A percentile compares a stretch with the other conserved stretches of the same genome.
Evolutionary conservation across 1,139 yeast species (phyloP).

Genomic region (Blastobotrys petasosporus): DNA sequence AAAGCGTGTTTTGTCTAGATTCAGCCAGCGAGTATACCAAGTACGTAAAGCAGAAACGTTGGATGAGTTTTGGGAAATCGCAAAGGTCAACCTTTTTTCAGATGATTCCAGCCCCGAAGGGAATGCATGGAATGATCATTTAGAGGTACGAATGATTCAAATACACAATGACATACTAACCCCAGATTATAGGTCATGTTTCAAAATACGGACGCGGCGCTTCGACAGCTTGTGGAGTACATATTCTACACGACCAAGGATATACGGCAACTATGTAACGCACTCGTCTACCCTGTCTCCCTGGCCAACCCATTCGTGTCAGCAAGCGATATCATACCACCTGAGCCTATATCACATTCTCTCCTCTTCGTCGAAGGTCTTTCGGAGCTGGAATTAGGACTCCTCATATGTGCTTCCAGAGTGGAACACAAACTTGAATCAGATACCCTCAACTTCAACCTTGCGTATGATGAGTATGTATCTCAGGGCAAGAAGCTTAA

Average conservation of each 20-base stretch:
- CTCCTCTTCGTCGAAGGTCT: slow-evolving; percentile 38
- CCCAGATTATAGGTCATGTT: slow-evolving; percentile 2
- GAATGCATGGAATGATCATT: slow-evolving; percentile 45
- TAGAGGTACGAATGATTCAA: slow-evolving; percentile 31
- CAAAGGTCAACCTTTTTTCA: slow-evolving; percentile 29
- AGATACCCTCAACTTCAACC: slow-evolving; percentile 55
- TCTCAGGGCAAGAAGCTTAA: slow-evolving; percentile 47
- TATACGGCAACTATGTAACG: slow-evolving; percentile 48
- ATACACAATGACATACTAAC: neutral
- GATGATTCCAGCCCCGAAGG: slow-evolving; percentile 7
- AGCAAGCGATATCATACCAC: neutral
- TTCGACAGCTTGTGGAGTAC: slow-evolving; percentile 38
- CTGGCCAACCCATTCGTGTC: slow-evolving; percentile 20
- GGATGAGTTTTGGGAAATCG: slow-evolving; percentile 33
- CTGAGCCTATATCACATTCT: slow-evolving; percentile 32
- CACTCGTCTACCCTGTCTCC: slow-evolving; percentile 45
- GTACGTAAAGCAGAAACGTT: slow-evolving; percentile 46
- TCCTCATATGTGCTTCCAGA: slow-evolving; percentile 70
- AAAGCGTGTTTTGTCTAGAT: slow-evolving; percentile 84
- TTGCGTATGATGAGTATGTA: slow-evolving; percentile 73
- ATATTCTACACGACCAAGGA: slow-evolving; percentile 56
- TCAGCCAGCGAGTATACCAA: slow-evolving; percentile 69
- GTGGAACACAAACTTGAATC: slow-evolving; percentile 55
- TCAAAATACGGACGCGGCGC: slow-evolving; percentile 25
- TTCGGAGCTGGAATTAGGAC: slow-evolving; percentile 62